These are phyloP conservation scores for Fomes fomentarius DNA, from an alignment of 1,284 basidiomycete genomes.

Conservation along the genomic window DNA sequence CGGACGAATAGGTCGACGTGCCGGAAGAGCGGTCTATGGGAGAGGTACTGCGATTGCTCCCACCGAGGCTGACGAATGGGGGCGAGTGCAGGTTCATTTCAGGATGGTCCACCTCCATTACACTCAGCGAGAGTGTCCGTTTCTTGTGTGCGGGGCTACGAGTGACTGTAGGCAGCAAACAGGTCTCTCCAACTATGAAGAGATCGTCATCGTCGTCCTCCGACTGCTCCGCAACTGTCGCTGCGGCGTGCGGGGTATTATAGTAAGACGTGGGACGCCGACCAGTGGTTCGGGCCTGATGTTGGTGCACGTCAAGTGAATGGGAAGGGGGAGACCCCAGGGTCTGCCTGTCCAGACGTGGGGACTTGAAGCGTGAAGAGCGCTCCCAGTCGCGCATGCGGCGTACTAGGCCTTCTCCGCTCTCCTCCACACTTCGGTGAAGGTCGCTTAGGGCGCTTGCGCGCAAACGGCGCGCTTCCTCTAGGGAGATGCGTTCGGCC, in stretches of 20 bases:
- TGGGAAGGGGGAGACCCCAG: not conserved
- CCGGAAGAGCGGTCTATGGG: conserved; percentile 29
- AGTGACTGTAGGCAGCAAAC: conserved; percentile 20
- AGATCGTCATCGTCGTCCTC: conserved; percentile 59
- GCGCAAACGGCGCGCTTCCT: conserved; percentile 50
- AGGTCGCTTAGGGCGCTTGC: conserved; percentile 68
- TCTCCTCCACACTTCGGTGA: conserved; percentile 59
- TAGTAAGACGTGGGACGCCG: conserved; percentile 16
- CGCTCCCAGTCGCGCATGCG: conserved; percentile 74
- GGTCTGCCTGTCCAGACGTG: conserved; percentile 24
- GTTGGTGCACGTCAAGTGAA: conserved; percentile 6
- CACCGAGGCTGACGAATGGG: conserved; percentile 15
- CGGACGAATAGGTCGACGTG: conserved; percentile 34
- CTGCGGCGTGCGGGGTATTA: conserved; percentile 11
- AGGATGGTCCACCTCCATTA: conserved; percentile 40
- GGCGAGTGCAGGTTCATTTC: conserved; percentile 12
- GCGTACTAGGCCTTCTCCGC: conserved; percentile 66
- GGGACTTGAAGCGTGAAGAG: conserved; percentile 45
- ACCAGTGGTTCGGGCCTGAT: conserved; percentile 3
- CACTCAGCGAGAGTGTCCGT: conserved; percentile 46
- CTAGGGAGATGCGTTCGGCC: conserved; percentile 24
- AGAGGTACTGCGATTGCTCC: conserved; percentile 36
- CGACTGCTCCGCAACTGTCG: conserved; percentile 27
- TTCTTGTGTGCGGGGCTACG: conserved; percentile 36
- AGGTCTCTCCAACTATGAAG: conserved; percentile 49